These are phyloP conservation scores for Nymphaea thermarum DNA, from an alignment of 164 flowering plant genomes.

Conservation along the genomic window DNA sequence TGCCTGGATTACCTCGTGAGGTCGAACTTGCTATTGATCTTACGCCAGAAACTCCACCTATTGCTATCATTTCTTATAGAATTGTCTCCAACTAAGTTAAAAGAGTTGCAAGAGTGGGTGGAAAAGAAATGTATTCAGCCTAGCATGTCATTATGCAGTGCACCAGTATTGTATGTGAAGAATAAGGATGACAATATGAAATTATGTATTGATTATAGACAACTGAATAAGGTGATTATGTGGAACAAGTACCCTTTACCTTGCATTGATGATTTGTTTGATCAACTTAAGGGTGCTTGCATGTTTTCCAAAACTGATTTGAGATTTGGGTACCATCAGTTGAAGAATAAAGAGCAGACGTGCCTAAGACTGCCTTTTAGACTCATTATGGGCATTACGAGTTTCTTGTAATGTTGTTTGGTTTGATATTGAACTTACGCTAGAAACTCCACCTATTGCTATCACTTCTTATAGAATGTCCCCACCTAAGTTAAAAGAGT, in stretches of 20 bases:
- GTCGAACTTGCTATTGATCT: neutral
- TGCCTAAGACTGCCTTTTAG: neutral
- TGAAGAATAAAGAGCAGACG: neutral
- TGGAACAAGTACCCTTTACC: too few relatives aligned
- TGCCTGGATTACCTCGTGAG: neutral
- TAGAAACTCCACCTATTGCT: neutral
- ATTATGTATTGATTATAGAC: neutral
- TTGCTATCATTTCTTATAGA: too few relatives aligned
- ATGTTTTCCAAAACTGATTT: neutral
- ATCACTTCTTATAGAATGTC: neutral
- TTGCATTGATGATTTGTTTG: neutral
- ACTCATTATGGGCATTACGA: neutral
- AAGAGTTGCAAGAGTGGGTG: neutral
- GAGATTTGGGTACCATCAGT: neutral
- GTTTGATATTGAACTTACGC: neutral
- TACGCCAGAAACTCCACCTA: too few relatives aligned
- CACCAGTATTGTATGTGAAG: neutral
- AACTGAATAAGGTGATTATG: neutral
- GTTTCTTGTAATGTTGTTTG: too few relatives aligned
- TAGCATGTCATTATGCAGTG: neutral
- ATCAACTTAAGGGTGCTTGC: neutral
- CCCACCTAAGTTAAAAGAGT: neutral
- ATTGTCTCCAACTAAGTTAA: neutral
- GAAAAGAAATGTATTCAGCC: neutral
- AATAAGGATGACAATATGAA: neutral